Conservation (phyloP, 2,329 filamentous ascomycete genomes). For the Clarireedia homoeocarpa region DNA sequence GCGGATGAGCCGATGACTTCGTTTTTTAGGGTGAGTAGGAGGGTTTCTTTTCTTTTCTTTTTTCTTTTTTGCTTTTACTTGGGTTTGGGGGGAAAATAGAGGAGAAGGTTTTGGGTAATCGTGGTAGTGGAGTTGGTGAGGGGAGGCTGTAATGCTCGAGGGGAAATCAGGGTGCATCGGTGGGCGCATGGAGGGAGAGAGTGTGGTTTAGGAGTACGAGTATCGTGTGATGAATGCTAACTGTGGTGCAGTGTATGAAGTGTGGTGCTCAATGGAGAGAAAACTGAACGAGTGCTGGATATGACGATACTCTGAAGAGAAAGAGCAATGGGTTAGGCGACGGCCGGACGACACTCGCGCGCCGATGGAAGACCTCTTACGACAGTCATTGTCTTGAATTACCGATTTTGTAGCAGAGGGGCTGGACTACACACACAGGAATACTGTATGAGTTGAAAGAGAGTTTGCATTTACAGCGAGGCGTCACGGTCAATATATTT, state of each 20-base stretch:
- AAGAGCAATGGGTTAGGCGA: background rate
- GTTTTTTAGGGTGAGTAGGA: constrained; percentile 68
- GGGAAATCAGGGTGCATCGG: constrained; percentile 1
- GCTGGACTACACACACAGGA: background rate
- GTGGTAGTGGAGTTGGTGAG: background rate
- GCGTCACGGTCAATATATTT: constrained; percentile 12
- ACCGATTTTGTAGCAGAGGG: background rate
- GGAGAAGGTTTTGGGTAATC: background rate
- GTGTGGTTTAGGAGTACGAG: no score
- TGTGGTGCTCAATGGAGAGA: constrained; percentile 61
- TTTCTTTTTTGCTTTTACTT: background rate
- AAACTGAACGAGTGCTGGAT: constrained; percentile 35
- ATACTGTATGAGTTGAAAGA: background rate
- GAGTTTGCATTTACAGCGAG: constrained; percentile 17
- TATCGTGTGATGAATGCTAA: background rate
- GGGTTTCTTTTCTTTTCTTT: background rate
- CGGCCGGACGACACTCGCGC: no score
- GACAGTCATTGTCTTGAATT: no score
- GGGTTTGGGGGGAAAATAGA: background rate
- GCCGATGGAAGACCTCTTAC: no score
- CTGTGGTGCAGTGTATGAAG: constrained; percentile 49
- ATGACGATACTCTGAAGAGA: background rate
- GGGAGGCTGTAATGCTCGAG: background rate
- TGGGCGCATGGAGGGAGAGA: constrained; percentile 1
- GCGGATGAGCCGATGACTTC: constrained; percentile 98